Evolutionary conservation across 192 early-diverging fungal genomes (phyloP).

Genomic region (Haplosporangium gracile): DNA sequence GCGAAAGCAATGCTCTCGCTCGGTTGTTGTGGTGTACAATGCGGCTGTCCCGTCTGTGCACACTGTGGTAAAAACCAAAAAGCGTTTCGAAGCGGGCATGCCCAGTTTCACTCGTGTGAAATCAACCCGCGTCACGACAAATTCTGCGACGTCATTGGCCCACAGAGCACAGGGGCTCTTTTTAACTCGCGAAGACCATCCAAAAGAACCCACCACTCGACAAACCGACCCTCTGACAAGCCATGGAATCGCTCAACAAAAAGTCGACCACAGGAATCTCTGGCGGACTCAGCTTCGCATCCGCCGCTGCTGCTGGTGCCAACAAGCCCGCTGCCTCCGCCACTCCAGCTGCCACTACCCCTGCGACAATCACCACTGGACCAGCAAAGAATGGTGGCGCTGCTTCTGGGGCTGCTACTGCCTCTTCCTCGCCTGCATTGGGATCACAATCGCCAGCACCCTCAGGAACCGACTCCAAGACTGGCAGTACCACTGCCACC

Average conservation of each 20-base stretch:
- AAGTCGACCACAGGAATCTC: constrained; percentile 20
- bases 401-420: not conserved
- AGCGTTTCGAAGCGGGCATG: not conserved
- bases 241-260: constrained; percentile 51
- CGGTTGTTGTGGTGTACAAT: not conserved
- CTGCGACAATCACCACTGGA: not conserved
- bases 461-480: constrained; percentile 6
- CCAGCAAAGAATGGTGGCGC: constrained; percentile 35
- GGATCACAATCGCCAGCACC: constrained; percentile 23
- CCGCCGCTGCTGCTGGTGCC: constrained; percentile 39
- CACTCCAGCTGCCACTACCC: not conserved
- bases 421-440: constrained; percentile 16
- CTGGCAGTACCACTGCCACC: not conserved
- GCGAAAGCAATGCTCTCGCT: not conserved
- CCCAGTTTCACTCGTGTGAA: not conserved
- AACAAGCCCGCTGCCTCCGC: constrained; percentile 16
- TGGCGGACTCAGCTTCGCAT: constrained; percentile 36
- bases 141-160: constrained; percentile 6
- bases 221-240: not conserved
- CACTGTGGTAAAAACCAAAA: not conserved
- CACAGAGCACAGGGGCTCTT: not conserved
- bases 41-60: not conserved
- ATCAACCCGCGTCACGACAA: not conserved
- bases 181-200: not conserved
- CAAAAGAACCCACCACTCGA: not conserved